Conservation (phyloP, 208 protist species). For the Lotmaria passim region DNA sequence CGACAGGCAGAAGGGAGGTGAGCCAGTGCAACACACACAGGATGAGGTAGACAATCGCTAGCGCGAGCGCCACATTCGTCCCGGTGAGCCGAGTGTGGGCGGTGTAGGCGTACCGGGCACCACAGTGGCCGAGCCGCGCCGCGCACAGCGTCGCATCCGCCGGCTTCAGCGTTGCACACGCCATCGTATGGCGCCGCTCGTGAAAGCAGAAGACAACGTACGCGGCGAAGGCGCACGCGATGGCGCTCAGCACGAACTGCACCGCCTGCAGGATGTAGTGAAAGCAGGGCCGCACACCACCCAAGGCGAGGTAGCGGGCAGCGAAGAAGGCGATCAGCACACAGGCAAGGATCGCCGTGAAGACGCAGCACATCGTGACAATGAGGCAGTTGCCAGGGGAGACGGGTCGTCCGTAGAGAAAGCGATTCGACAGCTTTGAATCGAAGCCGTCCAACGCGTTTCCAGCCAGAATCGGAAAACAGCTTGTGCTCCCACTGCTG, state of each 20-base stretch:
- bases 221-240: constrained; percentile 54
- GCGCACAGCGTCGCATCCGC: constrained; percentile 25
- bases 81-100: constrained; percentile 1
- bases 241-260: constrained; percentile 47
- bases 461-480: neutral
- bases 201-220: constrained; percentile 51
- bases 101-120: constrained; percentile 22
- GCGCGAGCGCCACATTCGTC: constrained; percentile 31
- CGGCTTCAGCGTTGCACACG: constrained; percentile 33
- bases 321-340: constrained; percentile 64
- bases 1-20: constrained; percentile 37
- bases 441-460: constrained; percentile 4
- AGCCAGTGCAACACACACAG: constrained; percentile 50
- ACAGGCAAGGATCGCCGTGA: constrained; percentile 36
- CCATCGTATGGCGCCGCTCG: constrained; percentile 19
- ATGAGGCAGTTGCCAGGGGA: constrained; percentile 49
- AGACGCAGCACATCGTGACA: constrained; percentile 49
- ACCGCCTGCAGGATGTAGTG: constrained; percentile 47
- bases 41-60: constrained; percentile 46
- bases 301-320: constrained; percentile 50
- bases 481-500: neutral
- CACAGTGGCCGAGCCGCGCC: constrained; percentile 25
- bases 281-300: constrained; percentile 49
- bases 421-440: constrained; percentile 20
- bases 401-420: constrained; percentile 38